Base-by-base conservation (phyloP, 345 rosid genomes). In the Gossypium mustelinum region DNA sequence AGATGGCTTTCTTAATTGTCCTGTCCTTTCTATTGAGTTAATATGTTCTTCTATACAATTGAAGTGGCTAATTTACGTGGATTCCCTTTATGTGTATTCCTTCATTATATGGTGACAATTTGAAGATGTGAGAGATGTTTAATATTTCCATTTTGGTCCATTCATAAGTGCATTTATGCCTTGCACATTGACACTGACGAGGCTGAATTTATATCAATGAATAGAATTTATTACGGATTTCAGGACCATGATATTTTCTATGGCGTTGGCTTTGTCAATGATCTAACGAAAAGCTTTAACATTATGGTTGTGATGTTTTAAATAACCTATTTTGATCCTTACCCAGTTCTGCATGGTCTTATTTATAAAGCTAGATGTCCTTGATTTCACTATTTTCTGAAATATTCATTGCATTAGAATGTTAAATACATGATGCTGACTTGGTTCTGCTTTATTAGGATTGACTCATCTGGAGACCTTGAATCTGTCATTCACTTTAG, bases 401-500 rank as follows among this genome's bases (percentile, higher is more conserved):
- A 55, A 39, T 60, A 45, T 44, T 56, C 25, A 56, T 17, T 18
- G 63, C 41, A 27, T 25, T 25, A 12, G n/a, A 44, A 43, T 70
- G 45, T 43, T 34, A 27, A 57, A n/a, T 52, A 11, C 60, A 2
- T 63, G 65, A 39, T 17, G 62, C 69, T 59, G 65, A 74, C 47
- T 51, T 68, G 68, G 4, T 58, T 24, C 59, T 62, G 29, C 62
- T 63, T 58, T 68, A 66, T 44, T 67, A 86, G 91, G 87, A 74
- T 73, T 89, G 83, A 72, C 81, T 68, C 79, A 67, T 75, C 81
- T 86, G 76, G 90, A 87, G 85, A 87, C 81, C 78, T 73, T 89
- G 77, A 79, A 87, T 77, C 75, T 89, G 61, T 89, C 93, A 39
- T 87, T 87, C 84, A 87, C 88, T 24, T 67, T 45, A 12, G 85